These are phyloP conservation scores for Phoma sp. DNA, from an alignment of 2,329 filamentous ascomycete species.

Conservation along the genomic window DNA sequence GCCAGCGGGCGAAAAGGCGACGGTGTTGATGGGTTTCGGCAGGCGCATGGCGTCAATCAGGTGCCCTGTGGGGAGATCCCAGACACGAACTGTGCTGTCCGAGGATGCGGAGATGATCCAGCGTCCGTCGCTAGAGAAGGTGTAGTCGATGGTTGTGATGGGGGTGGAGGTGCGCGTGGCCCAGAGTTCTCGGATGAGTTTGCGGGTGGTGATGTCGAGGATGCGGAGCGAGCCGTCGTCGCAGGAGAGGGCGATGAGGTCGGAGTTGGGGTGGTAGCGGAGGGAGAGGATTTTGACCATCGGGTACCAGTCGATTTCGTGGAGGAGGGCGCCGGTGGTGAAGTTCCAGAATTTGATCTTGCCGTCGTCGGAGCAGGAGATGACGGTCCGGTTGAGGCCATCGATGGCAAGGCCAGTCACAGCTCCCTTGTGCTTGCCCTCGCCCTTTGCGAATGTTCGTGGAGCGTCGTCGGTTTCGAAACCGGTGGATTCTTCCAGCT, in stretches of 20 bases:
- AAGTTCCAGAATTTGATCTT: conserved; percentile 99
- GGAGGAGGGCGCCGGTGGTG: conserved; percentile 76
- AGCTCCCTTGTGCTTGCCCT: conserved; percentile 79
- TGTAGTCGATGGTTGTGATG: conserved; percentile 50
- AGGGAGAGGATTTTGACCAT: conserved; percentile 79
- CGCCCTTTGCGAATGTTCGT: conserved; percentile 55
- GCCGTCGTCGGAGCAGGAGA: conserved; percentile 89
- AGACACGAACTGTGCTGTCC: conserved; percentile 81
- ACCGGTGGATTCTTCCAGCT: conserved; percentile 57
- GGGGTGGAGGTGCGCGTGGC: conserved; percentile 59
- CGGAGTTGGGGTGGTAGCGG: conserved; percentile 81
- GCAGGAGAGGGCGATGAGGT: conserved; percentile 87
- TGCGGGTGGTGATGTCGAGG: conserved; percentile 88
- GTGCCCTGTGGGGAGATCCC: conserved; percentile 95
- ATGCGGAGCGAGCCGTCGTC: conserved; percentile 88
- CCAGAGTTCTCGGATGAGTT: conserved; percentile 92
- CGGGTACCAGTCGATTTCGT: conserved; percentile 84
- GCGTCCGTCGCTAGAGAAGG: conserved; percentile 88
- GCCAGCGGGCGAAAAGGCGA: conserved; percentile 88
- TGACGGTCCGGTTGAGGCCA: conserved; percentile 82
- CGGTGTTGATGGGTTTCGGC: conserved; percentile 77
- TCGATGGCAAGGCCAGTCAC: conserved; percentile 90
- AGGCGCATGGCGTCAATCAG: conserved; percentile 90
- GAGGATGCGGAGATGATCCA: conserved; percentile 92
- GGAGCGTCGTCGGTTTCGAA: conserved; percentile 23